Base-by-base conservation (phyloP, 108 stramenopile genomes). In the Cyclotella kingstonii region DNA sequence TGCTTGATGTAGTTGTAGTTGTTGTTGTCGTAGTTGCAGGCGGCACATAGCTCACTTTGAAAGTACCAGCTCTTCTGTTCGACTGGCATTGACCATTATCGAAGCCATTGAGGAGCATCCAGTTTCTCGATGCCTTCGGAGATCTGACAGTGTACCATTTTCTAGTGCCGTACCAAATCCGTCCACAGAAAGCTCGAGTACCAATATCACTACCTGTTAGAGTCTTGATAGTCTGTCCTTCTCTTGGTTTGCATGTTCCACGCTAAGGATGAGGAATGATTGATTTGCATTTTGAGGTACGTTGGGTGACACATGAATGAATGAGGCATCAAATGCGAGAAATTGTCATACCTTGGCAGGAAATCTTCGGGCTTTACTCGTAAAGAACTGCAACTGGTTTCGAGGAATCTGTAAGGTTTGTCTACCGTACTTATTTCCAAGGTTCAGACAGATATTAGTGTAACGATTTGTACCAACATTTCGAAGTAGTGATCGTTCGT, bases 31-130 rank as follows among this genome's bases (percentile, higher is more conserved):
- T 22, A 29, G 49, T 18, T 7, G 14, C 19, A 8, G 53, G 53
- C 9, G 53, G 17, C 14, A 54, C 35, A 21, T 54, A 54, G 1
- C 18, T 35, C 1, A 54, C 6, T 19, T 1, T 35, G 35, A 54
- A 36, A 27, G 31, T 35, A 14, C 14, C 17, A 5, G 19, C 53
- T 2, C 3, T 54, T 17, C 35, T 35, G 1, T 19, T 34, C 1
- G 53, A 38, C 4, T 15, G 39, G 35, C 53, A 54, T 38, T 12
- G 2, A 10, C 53, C 53, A 11, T 54, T 26, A 3, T 14, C 34
- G 26, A 54, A 54, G 35, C 53, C 53, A 36, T 54, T 54, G 4
- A 18, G 4, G 17, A 54, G 22, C 53, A 54, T 54, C 53, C 53
- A 54, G 15, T 1, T 18, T 38, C 35, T 36, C 35, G 53, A 33